phyloP scores from a whole-genome alignment of 2,329 filamentous ascomycete species.

The Neonectria punicea region DNA sequence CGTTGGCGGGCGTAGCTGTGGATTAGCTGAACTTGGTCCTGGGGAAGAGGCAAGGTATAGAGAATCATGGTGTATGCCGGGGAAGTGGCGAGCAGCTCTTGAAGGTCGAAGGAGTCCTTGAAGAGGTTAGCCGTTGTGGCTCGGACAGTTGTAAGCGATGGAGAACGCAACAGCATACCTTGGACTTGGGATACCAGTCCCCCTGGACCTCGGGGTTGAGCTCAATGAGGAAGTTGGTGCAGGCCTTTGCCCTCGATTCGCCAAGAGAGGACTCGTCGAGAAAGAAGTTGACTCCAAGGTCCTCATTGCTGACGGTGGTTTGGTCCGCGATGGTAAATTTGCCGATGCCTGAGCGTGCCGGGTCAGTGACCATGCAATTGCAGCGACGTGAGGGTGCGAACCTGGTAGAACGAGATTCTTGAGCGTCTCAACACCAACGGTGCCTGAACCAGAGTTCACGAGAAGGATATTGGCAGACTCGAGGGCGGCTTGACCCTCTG shows the following conservation, averaged over 20 bases:
- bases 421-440: constrained; percentile 88
- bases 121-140: constrained; percentile 12
- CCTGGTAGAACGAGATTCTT: constrained; percentile 97
- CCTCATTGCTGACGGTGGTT: constrained; percentile 78
- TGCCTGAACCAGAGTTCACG: constrained; percentile 86
- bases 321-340: constrained; percentile 91
- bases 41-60: constrained; percentile 62
- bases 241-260: constrained; percentile 80
- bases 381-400: constrained; percentile 45
- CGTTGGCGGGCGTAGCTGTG: constrained; percentile 62
- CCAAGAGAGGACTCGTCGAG: constrained; percentile 83
- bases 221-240: constrained; percentile 81
- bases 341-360: constrained; percentile 73
- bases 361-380: neutral
- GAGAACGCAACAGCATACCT: constrained; percentile 37
- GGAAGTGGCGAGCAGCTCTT: constrained; percentile 53
- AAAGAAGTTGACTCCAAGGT: constrained; percentile 97
- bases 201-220: constrained; percentile 93
- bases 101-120: constrained; percentile 50
- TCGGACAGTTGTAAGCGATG: neutral
- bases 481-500: constrained; percentile 87
- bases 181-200: constrained; percentile 68
- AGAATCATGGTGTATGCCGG: constrained; percentile 64
- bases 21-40: constrained; percentile 56
- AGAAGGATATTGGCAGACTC: constrained; percentile 93